These are phyloP conservation scores for Cryptococcus jaspeensis DNA, from an alignment of 1,284 basidiomycete species.

Conservation along the genomic window DNA sequence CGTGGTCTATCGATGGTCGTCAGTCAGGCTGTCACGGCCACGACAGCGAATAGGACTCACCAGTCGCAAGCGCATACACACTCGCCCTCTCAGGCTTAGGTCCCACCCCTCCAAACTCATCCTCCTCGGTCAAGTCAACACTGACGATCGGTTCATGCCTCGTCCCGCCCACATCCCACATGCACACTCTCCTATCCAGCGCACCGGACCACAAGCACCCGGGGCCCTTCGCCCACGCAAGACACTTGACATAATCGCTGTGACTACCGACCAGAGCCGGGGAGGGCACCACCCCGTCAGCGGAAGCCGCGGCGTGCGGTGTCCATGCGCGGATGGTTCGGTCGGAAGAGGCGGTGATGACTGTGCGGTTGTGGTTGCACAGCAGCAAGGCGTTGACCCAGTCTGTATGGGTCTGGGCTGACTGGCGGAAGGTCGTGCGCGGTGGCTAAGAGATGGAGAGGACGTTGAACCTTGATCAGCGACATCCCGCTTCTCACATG, in stretches of 20 bases:
- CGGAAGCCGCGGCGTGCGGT: conserved; percentile 62
- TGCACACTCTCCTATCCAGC: conserved; percentile 86
- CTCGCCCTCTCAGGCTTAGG: conserved; percentile 61
- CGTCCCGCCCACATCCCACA: conserved; percentile 78
- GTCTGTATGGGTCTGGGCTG: conserved; percentile 81
- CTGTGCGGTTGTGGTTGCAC: conserved; percentile 90
- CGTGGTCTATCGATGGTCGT: conserved; percentile 58
- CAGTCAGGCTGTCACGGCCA: not conserved
- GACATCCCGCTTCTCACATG: no score
- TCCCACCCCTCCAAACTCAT: conserved; percentile 41
- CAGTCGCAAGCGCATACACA: conserved; percentile 71
- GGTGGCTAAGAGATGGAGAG: conserved; percentile 16
- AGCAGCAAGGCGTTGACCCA: conserved; percentile 96
- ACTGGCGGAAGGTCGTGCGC: conserved; percentile 66
- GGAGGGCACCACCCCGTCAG: conserved; percentile 56
- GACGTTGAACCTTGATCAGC: not conserved
- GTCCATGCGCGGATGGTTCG: conserved; percentile 93
- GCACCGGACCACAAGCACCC: conserved; percentile 90
- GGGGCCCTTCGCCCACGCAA: conserved; percentile 73
- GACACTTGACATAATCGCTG: conserved; percentile 85
- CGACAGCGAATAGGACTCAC: conserved; percentile 38
- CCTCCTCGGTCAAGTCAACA: conserved; percentile 40
- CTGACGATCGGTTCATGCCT: conserved; percentile 42
- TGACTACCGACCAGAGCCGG: conserved; percentile 77
- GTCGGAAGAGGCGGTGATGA: conserved; percentile 93